These are phyloP conservation scores for Anethum foeniculum DNA, from an alignment of 140 eudicot genomes.

Conservation along the genomic window DNA sequence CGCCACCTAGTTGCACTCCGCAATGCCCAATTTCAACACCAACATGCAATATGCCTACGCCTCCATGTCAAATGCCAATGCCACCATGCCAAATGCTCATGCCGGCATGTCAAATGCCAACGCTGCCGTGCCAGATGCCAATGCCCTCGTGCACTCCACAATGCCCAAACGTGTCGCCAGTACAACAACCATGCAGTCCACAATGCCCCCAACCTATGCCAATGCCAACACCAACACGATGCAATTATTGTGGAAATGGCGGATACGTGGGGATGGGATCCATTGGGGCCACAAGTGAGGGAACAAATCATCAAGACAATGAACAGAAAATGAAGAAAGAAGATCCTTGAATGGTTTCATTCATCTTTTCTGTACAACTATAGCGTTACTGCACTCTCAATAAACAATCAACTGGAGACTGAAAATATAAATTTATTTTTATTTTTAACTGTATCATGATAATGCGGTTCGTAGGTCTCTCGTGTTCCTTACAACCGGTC, in stretches of 20 bases:
- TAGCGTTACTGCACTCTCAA: background rate
- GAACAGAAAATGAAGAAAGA: background rate
- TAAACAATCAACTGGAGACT: background rate
- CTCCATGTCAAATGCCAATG: background rate
- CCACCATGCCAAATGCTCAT: background rate
- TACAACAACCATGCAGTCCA: background rate
- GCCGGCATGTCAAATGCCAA: background rate
- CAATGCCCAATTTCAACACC: background rate
- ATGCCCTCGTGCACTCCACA: background rate
- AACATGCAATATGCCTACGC: background rate
- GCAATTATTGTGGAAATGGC: background rate
- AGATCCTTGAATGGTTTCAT: background rate
- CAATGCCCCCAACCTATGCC: constrained; percentile 7
- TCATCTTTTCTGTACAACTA: background rate
- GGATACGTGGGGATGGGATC: background rate
- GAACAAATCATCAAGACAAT: background rate
- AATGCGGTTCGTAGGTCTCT: background rate
- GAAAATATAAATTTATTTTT: background rate
- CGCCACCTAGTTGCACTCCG: constrained; percentile 1
- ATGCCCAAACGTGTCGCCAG: background rate
- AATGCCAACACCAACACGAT: background rate
- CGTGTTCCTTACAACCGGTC: background rate
- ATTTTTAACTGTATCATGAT: no score
- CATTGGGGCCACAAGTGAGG: background rate
- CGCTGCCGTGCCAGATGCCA: background rate